Conservation (phyloP, 2,329 filamentous ascomycete species). For the Thielaviopsis populi region DNA sequence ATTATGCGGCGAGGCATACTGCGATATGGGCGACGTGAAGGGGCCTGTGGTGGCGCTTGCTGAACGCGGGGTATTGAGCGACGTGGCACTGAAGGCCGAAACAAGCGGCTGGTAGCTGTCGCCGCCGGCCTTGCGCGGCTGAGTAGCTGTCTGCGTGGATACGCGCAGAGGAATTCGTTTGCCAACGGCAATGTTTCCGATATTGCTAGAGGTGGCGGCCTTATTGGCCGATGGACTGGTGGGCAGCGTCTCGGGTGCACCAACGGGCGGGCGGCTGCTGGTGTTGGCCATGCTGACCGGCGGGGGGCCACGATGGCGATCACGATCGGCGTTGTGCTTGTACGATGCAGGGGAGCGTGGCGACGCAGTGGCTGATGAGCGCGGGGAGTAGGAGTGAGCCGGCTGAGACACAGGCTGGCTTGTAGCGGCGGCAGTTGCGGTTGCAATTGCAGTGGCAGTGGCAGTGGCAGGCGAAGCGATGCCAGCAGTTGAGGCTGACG, state of each 20-base stretch:
- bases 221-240: neutral
- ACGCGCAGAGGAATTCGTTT: neutral
- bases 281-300: slow-evolving; percentile 1
- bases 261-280: neutral
- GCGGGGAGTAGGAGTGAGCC: neutral
- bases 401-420: neutral
- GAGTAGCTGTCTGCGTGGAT: neutral
- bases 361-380: neutral
- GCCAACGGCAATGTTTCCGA: neutral
- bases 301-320: neutral
- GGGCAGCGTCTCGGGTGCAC: neutral
- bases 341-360: neutral
- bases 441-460: neutral
- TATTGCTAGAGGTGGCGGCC: neutral
- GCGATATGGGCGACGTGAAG: neutral
- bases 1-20: neutral
- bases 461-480: too few relatives aligned
- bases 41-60: neutral
- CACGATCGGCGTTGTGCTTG: neutral
- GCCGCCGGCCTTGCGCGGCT: neutral
- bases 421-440: neutral
- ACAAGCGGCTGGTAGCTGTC: slow-evolving; percentile 8
- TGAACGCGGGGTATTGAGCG: slow-evolving; percentile 8
- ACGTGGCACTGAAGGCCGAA: slow-evolving; percentile 9
- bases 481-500: too few relatives aligned